A percentile compares a stretch with the other conserved stretches of the same genome.
Conservation (phyloP, 192 early-diverging fungal genomes). For the Podila minutissima region DNA sequence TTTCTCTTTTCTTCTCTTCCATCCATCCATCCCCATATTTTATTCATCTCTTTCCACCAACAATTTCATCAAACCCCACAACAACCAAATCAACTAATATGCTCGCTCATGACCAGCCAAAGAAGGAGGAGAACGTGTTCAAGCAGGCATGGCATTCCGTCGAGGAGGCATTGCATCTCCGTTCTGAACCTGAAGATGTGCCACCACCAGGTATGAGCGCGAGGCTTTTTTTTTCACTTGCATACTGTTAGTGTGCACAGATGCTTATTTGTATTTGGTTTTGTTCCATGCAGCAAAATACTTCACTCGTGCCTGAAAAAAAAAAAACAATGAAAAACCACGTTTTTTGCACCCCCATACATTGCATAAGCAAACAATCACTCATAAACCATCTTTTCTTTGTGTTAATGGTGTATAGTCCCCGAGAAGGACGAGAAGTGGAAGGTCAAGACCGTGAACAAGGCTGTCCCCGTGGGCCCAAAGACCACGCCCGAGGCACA, state of each 20-base stretch:
- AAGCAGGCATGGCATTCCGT: slow-evolving; percentile 42
- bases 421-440: slow-evolving; percentile 47
- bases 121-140: slow-evolving; percentile 41
- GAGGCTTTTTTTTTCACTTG: neutral
- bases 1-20: neutral
- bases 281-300: too few relatives aligned
- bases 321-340: too few relatives aligned
- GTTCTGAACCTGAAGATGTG: slow-evolving; percentile 26
- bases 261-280: slow-evolving; percentile 4
- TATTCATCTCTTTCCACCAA: too few relatives aligned
- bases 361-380: neutral
- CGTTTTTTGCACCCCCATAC: too few relatives aligned
- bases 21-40: neutral
- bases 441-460: slow-evolving; percentile 47
- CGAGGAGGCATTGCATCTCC: slow-evolving; percentile 37
- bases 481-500: slow-evolving; percentile 3
- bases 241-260: neutral
- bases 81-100: neutral
- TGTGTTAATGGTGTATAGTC: slow-evolving; percentile 3
- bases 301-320: too few relatives aligned
- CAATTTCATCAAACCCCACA: neutral
- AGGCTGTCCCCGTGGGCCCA: slow-evolving; percentile 16
- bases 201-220: slow-evolving; percentile 30
- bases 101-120: slow-evolving; percentile 12
- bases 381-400: neutral